Evolutionary conservation across 2,329 filamentous ascomycete genomes (phyloP), one percentile per base, ranked within the genome.

Genomic region (Venturia carpophila): DNA sequence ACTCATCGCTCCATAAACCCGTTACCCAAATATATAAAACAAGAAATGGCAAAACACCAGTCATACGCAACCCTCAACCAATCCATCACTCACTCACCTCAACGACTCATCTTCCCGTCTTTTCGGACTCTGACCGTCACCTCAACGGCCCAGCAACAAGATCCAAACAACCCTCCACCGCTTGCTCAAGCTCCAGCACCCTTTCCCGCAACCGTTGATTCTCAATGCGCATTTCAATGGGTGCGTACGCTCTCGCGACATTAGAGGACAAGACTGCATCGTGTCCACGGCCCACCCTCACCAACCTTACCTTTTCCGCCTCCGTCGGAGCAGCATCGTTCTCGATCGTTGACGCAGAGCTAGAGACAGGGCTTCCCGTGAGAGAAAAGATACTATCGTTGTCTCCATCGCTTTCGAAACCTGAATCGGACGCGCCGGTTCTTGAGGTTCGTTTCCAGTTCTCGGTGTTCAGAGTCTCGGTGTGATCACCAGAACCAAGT

Each of bases 331-430:
- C 10, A 1, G 24, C 27, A 3, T 37, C 30, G 30, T 17, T 52
- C 10, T 47, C 30, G 1, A 39, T 11, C 34, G 19, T 55, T 2
- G 60, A 42, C 11, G 37, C 60, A 1, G 39, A 24, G 21, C 60
- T 43, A 27, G 60, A 42, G 0, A 5, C 15, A 7, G 60, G 60
- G n/a, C 60, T 61, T 15, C 56, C 24, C n/a, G 13, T 37, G 9
- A 34, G 1, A 5, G 63, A 56, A 24, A 62, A 41, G n/a, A 56
- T 24, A 47, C 60, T 61, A 6, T 66, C 65, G 5, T 24, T n/a
- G 13, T 58, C 52, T 11, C 43, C 49, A 42, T 66, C 65, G 27
- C 62, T 65, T 21, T 66, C 65, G 47, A 66, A 66, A 21, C 65
- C 65, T 15, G 65, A 66, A 39, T 66, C 65, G 11, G 63, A 66